These are phyloP conservation scores for Camelina neglecta DNA, from an alignment of 345 rosid genomes.

Conservation along the genomic window DNA sequence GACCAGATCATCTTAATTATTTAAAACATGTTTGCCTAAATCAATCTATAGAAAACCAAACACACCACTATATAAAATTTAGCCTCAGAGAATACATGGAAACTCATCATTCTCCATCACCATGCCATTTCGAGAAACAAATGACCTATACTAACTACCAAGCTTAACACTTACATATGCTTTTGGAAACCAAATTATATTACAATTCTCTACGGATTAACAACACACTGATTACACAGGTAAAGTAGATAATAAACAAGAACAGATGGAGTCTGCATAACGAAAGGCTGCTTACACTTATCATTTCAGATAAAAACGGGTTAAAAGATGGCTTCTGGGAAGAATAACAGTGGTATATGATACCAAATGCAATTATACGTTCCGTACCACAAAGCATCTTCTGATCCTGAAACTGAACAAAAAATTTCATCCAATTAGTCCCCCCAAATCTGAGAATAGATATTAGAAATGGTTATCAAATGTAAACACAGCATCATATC, in stretches of 20 bases:
- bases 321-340: slow-evolving; percentile 57
- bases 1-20: background rate
- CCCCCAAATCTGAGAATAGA: slow-evolving; percentile 19
- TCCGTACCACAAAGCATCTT: slow-evolving; percentile 57
- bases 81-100: background rate
- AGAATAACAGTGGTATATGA: slow-evolving; percentile 68
- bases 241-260: background rate
- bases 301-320: slow-evolving; percentile 63
- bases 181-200: background rate
- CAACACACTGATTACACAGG: background rate
- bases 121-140: background rate
- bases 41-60: slow-evolving; percentile 13
- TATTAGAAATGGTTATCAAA: slow-evolving; percentile 19
- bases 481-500: background rate
- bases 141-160: slow-evolving; percentile 7
- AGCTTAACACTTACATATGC: slow-evolving; percentile 17
- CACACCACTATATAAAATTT: background rate
- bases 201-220: background rate
- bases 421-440: slow-evolving; percentile 15
- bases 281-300: slow-evolving; percentile 53
- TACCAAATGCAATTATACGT: slow-evolving; percentile 74
- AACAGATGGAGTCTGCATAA: background rate
- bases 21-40: slow-evolving; percentile 6
- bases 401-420: slow-evolving; percentile 55
- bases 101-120: slow-evolving; percentile 19